phyloP scores from a whole-genome alignment of 2,329 filamentous ascomycete genomes.

The Chrysosporium keratinophilum region DNA sequence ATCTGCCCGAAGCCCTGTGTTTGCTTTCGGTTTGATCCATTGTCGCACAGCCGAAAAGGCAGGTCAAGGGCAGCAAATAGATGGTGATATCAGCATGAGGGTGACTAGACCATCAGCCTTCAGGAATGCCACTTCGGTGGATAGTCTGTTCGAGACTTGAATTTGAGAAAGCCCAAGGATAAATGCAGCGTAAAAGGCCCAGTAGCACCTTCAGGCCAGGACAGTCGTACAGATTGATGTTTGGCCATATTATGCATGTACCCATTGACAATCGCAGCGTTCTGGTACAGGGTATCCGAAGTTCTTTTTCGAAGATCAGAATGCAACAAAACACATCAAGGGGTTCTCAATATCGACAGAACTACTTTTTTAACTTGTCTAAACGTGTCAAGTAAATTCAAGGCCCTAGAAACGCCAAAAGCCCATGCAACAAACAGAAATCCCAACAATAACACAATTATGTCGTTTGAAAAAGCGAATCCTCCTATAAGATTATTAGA shows the following conservation, averaged over 20 bases:
- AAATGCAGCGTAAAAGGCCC: not conserved
- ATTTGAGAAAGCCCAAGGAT: not conserved
- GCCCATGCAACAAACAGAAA: not conserved
- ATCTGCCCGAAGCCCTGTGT: slow-evolving; percentile 6
- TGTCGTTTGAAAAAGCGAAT: slow-evolving; percentile 50
- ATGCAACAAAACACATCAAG: not conserved
- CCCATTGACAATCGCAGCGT: not conserved
- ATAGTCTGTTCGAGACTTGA: not conserved
- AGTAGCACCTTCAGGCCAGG: not conserved
- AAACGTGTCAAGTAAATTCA: not conserved
- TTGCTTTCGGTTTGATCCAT: not conserved
- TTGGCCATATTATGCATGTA: not conserved
- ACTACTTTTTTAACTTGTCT: not conserved
- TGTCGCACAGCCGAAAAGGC: not conserved
- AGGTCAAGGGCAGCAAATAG: not conserved
- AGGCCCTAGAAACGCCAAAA: not conserved
- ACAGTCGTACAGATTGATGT: not conserved
- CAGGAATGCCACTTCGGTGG: not conserved
- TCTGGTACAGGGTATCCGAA: not conserved
- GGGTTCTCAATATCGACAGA: not conserved
- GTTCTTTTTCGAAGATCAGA: not conserved
- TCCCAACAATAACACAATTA: not conserved
- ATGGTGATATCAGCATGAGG: not conserved
- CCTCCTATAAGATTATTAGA: slow-evolving; percentile 37
- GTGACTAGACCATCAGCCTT: not conserved